These are phyloP conservation scores for Scheffersomyces titani DNA, from an alignment of 1,139 yeast genomes.

Conservation along the genomic window DNA sequence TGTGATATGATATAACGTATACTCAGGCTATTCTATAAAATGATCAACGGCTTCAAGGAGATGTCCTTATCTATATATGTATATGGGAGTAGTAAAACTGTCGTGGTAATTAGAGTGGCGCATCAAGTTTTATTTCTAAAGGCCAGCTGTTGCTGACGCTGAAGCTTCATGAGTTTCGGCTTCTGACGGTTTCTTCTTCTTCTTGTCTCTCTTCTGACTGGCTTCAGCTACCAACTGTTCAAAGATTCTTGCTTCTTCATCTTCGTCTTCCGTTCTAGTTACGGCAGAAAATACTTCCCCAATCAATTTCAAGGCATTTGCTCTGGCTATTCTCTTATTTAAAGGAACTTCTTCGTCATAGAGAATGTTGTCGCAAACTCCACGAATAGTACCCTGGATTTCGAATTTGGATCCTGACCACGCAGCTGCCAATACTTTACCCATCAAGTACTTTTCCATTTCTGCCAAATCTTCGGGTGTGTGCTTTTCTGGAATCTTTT, in stretches of 20 bases:
- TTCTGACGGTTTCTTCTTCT: constrained; percentile 17
- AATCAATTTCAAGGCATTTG: constrained; percentile 71
- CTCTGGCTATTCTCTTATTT: constrained; percentile 67
- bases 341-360: constrained; percentile 61
- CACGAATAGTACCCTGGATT: constrained; percentile 83
- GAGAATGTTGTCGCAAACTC: constrained; percentile 79
- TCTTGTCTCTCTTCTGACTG: constrained; percentile 71
- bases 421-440: constrained; percentile 91
- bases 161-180: background rate
- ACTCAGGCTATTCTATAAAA: background rate
- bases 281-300: constrained; percentile 73
- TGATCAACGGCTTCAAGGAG: background rate
- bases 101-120: background rate
- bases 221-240: constrained; percentile 94
- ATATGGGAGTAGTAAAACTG: background rate
- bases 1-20: background rate
- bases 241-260: constrained; percentile 87
- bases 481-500: constrained; percentile 50
- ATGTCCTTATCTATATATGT: background rate
- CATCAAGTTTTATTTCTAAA: background rate
- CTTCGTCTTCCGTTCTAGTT: constrained; percentile 78
- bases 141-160: background rate
- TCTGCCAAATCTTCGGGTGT: constrained; percentile 82
- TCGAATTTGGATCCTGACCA: constrained; percentile 95
- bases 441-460: constrained; percentile 82